Evolutionary conservation across 768 basidiomycete genomes (phyloP), one percentile per base, ranked within the genome.

Genomic region (Russula sp.): DNA sequence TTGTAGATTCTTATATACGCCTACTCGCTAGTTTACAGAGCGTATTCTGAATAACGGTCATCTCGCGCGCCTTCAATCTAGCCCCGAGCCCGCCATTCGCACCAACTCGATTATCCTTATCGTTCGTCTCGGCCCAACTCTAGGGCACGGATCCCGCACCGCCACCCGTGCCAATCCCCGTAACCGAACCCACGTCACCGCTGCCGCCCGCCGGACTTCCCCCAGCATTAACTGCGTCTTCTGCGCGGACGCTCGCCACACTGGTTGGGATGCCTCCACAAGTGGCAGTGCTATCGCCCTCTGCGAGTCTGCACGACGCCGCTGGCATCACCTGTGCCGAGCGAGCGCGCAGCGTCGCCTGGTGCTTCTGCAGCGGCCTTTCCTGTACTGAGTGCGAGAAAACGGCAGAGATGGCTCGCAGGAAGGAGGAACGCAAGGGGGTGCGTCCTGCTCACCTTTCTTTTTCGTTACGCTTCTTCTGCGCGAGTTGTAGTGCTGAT

Each of bases 81-180:
- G 98, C 71, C 79, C 87, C 1, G 97, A 99, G 75, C 84, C 95
- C 3, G 95, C 94, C 6, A 98, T 98, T 68, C 84, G 97, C 51
- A 98, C 97, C 16, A 98, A 98, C 70, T 97, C 97, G 0, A 96
- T 94, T 70, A 98, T 99, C 68, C 83, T 98, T 4, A 85, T 99
- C 61, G 96, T 95, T 18, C 84, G 96, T 7, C 80, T 99, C 6
- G 94, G 91, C 0, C 91, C 92, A 0, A 81, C 84, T 2, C 77
- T 99, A 1, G 90, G 91, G 1, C 84, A 88, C 61, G 14, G 67
- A 61, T 8, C 65, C 65, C 5, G 16, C 51, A 14, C 49, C 65
- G 4, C 20, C 61, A n/a, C 47, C 59, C 1, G 60, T 56, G 13
- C 61, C 67, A n/a, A 66, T 66, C 11, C 65, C 64, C 13, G 55